These are phyloP conservation scores for Penicillium brasilianum DNA, from an alignment of 2,329 filamentous ascomycete genomes.

Conservation along the genomic window DNA sequence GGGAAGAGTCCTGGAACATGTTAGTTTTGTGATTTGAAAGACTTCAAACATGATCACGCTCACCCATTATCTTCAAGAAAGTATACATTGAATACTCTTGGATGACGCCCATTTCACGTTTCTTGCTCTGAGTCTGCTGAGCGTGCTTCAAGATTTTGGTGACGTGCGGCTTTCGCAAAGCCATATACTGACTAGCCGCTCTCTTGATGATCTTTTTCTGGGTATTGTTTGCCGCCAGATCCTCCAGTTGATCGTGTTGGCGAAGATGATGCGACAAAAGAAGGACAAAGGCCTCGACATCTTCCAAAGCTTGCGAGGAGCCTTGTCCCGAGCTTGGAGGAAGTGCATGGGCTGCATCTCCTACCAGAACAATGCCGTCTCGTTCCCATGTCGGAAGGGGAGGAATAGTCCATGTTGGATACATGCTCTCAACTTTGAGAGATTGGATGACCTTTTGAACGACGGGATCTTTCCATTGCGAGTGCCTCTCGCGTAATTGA, in stretches of 20 bases:
- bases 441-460: conserved; percentile 49
- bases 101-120: conserved; percentile 40
- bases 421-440: conserved; percentile 50
- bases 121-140: conserved; percentile 41
- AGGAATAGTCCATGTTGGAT: conserved; percentile 56
- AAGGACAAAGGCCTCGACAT: conserved; percentile 55
- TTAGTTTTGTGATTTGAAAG: conserved; percentile 3
- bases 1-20: conserved; percentile 32
- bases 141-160: conserved; percentile 40
- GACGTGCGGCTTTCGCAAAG: conserved; percentile 43
- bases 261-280: conserved; percentile 44
- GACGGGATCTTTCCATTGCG: conserved; percentile 53
- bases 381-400: conserved; percentile 55
- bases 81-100: conserved; percentile 48
- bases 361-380: conserved; percentile 58
- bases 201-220: conserved; percentile 31
- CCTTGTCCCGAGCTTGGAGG: conserved; percentile 62
- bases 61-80: conserved; percentile 44
- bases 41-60: conserved; percentile 13
- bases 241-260: background rate
- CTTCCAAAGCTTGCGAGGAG: conserved; percentile 61
- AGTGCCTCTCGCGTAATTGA: conserved; percentile 50
- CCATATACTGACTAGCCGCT: conserved; percentile 41
- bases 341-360: conserved; percentile 64
- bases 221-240: conserved; percentile 4